phyloP scores from a whole-genome alignment of 208 protist genomes.

The Leishmania guyanensis region DNA sequence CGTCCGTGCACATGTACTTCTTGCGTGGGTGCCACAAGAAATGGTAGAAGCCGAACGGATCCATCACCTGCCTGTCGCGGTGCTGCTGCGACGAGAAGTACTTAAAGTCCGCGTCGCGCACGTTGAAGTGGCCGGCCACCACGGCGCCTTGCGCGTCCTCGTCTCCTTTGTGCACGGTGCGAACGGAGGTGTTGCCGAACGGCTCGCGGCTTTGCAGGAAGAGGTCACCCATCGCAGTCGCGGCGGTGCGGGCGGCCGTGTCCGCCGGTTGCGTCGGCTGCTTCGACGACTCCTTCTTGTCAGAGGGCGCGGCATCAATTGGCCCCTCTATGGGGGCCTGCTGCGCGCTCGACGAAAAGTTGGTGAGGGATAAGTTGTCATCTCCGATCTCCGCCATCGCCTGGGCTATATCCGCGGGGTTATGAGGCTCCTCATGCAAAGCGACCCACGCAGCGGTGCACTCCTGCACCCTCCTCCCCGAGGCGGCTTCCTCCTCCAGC shows the following conservation, averaged over 20 bases:
- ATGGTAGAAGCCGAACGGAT: constrained; percentile 43
- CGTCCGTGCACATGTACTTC: constrained; percentile 33
- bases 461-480: constrained; percentile 22
- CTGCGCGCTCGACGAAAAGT: constrained; percentile 1
- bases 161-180: not conserved
- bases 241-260: not conserved
- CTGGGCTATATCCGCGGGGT: not conserved
- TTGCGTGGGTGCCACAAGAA: constrained; percentile 34
- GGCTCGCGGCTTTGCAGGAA: constrained; percentile 41
- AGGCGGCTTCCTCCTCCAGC: not conserved
- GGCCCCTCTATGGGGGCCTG: not conserved
- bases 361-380: not conserved
- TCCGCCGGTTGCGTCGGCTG: not conserved
- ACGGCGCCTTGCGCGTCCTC: not conserved
- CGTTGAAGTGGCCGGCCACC: not conserved
- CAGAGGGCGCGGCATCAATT: not conserved
- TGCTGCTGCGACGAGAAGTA: constrained; percentile 24
- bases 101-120: constrained; percentile 19
- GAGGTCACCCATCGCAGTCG: constrained; percentile 26
- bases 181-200: constrained; percentile 38
- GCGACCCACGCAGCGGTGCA: constrained; percentile 20
- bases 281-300: not conserved
- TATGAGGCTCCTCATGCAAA: constrained; percentile 20
- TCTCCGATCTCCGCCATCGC: not conserved
- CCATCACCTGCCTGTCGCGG: constrained; percentile 28